These are phyloP conservation scores for Alternaria gaisen DNA, from an alignment of 2,329 filamentous ascomycete species.

Conservation along the genomic window DNA sequence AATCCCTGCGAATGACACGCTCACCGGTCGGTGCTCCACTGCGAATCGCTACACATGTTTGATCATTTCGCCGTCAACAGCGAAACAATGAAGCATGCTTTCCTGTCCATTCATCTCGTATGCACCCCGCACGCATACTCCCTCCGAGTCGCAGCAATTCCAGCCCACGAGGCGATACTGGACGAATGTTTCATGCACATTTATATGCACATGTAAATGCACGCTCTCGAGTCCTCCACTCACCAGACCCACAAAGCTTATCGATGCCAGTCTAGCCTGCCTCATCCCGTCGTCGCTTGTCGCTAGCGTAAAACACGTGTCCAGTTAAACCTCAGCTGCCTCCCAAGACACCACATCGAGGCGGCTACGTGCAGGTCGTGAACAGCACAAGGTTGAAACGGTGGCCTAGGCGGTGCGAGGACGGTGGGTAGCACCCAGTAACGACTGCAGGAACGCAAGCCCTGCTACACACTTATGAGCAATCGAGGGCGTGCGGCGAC, in stretches of 20 bases:
- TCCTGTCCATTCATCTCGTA: slow-evolving; percentile 23
- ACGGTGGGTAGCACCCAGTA: slow-evolving; percentile 39
- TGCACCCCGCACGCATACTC: slow-evolving; percentile 4
- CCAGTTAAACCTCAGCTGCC: slow-evolving; percentile 34
- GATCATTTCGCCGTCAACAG: background rate
- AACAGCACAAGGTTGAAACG: slow-evolving; percentile 38
- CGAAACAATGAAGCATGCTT: slow-evolving; percentile 18
- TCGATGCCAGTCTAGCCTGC: slow-evolving; percentile 25
- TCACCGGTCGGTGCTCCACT: slow-evolving; percentile 18
- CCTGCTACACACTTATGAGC: slow-evolving; percentile 11
- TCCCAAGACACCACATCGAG: slow-evolving; percentile 37
- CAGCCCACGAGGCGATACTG: slow-evolving; percentile 17
- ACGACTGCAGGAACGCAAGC: slow-evolving; percentile 45
- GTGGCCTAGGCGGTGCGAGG: slow-evolving; percentile 24
- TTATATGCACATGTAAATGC: slow-evolving; percentile 26
- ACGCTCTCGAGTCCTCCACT: slow-evolving; percentile 23
- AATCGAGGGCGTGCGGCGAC: slow-evolving; percentile 5
- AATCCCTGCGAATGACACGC: slow-evolving; percentile 18
- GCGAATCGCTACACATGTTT: slow-evolving; percentile 9
- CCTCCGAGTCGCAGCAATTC: slow-evolving; percentile 12
- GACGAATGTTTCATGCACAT: slow-evolving; percentile 26
- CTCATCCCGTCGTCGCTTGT: slow-evolving; percentile 26
- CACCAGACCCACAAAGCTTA: slow-evolving; percentile 30
- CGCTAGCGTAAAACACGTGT: slow-evolving; percentile 15
- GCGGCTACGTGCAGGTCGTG: slow-evolving; percentile 40